Conservation (phyloP, 805 yeast species). For the Saccharomycopsis sp. region DNA sequence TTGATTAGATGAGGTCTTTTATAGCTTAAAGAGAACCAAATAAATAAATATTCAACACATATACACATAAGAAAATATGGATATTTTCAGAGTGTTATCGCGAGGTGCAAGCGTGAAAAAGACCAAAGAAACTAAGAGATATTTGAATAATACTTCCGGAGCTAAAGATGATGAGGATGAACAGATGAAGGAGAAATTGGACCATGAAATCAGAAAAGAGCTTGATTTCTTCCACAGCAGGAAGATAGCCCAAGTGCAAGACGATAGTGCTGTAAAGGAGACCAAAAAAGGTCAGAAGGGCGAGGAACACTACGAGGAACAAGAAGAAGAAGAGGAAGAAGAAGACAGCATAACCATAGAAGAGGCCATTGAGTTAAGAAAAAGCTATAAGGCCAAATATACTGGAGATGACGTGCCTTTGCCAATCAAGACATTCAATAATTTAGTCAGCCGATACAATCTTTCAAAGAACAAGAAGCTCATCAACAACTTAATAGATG, state of each 20-base stretch:
- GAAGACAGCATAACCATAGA: slow-evolving; percentile 35
- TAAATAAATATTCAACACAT: not conserved
- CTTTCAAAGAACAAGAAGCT: slow-evolving; percentile 47
- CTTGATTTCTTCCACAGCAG: slow-evolving; percentile 75
- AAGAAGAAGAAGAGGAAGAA: slow-evolving; percentile 28
- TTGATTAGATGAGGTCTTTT: no score
- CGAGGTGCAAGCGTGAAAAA: slow-evolving; percentile 80
- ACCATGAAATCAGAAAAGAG: slow-evolving; percentile 57
- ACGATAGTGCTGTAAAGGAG: slow-evolving; percentile 9
- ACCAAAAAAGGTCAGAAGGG: not conserved
- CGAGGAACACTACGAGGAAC: slow-evolving; percentile 25
- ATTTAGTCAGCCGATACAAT: slow-evolving; percentile 61
- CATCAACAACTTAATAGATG: slow-evolving; percentile 55
- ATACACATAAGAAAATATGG: slow-evolving; percentile 44
- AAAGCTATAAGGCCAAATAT: slow-evolving; percentile 57
- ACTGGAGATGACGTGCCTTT: slow-evolving; percentile 78
- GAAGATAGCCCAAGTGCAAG: slow-evolving; percentile 31
- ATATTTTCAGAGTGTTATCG: slow-evolving; percentile 75
- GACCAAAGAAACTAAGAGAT: slow-evolving; percentile 31
- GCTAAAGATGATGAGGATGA: slow-evolving; percentile 30
- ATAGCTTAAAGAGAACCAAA: no score
- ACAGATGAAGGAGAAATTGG: slow-evolving; percentile 26
- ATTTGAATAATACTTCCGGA: slow-evolving; percentile 27
- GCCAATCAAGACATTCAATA: slow-evolving; percentile 86
- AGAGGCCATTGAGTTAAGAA: slow-evolving; percentile 59